These are phyloP conservation scores for Paratinospora sagittata DNA, from an alignment of 164 flowering plant species.

Conservation along the genomic window DNA sequence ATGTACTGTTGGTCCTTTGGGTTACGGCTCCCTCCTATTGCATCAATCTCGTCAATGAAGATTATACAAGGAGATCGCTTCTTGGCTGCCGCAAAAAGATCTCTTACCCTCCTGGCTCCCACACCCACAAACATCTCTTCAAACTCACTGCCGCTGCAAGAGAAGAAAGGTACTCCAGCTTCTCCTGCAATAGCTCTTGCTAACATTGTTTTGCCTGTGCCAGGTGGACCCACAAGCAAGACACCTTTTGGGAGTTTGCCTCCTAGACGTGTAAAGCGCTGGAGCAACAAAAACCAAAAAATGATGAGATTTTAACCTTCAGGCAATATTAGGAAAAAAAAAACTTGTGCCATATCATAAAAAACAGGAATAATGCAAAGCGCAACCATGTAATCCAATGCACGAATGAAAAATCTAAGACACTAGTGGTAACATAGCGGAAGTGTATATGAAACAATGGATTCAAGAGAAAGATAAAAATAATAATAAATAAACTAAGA, in stretches of 20 bases:
- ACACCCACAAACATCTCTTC: constrained; percentile 99
- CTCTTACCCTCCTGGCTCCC: constrained; percentile 89
- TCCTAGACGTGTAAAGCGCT: constrained; percentile 95
- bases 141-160: constrained; percentile 98
- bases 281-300: constrained; percentile 21
- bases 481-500: no score
- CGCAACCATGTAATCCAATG: background rate
- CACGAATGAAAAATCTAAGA: background rate
- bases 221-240: constrained; percentile 87
- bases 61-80: constrained; percentile 88
- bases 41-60: constrained; percentile 91
- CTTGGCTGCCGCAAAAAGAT: constrained; percentile 88
- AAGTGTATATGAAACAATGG: no score
- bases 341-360: background rate
- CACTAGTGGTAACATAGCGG: background rate
- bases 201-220: constrained; percentile 96
- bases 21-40: constrained; percentile 94
- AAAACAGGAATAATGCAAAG: background rate
- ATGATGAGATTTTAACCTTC: background rate
- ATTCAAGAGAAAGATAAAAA: no score
- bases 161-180: constrained; percentile 97
- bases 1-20: constrained; percentile 92
- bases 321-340: background rate
- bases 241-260: constrained; percentile 99
- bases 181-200: constrained; percentile 99